Evolutionary conservation across 306 rosid genomes (phyloP).

Genomic region (Abrus precatorius): DNA sequence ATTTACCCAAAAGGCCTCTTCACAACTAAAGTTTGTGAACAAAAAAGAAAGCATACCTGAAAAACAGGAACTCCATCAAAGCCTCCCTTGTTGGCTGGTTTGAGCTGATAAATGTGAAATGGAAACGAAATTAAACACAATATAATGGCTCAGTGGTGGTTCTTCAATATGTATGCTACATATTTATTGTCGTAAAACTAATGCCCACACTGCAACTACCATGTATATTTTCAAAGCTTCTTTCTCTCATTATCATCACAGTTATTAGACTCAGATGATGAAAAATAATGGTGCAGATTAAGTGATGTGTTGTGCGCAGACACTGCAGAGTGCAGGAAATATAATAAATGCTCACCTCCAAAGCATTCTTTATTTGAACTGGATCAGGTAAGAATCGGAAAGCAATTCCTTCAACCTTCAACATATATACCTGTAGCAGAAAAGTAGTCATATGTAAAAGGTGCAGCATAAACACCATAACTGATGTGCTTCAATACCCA

Average conservation of each 20-base stretch:
- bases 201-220: constrained; percentile 7
- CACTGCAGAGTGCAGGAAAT: background rate
- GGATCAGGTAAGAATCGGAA: constrained; percentile 97
- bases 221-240: constrained; percentile 26
- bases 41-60: constrained; percentile 71
- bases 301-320: background rate
- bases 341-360: constrained; percentile 71
- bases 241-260: background rate
- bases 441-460: constrained; percentile 8
- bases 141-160: constrained; percentile 31
- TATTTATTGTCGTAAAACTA: constrained; percentile 8
- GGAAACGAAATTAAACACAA: constrained; percentile 38
- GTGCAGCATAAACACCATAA: background rate
- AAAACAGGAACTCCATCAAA: constrained; percentile 97
- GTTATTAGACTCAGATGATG: background rate
- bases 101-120: constrained; percentile 65
- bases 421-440: constrained; percentile 78
- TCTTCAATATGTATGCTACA: constrained; percentile 2
- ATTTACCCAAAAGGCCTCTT: constrained; percentile 15
- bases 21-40: constrained; percentile 36
- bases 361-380: constrained; percentile 86
- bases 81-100: constrained; percentile 64
- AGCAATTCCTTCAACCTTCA: constrained; percentile 99
- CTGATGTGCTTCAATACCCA: background rate
- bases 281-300: background rate